Evolutionary conservation across 495 filamentous ascomycete genomes (phyloP).

Genomic region (Margaritispora aquatica): DNA sequence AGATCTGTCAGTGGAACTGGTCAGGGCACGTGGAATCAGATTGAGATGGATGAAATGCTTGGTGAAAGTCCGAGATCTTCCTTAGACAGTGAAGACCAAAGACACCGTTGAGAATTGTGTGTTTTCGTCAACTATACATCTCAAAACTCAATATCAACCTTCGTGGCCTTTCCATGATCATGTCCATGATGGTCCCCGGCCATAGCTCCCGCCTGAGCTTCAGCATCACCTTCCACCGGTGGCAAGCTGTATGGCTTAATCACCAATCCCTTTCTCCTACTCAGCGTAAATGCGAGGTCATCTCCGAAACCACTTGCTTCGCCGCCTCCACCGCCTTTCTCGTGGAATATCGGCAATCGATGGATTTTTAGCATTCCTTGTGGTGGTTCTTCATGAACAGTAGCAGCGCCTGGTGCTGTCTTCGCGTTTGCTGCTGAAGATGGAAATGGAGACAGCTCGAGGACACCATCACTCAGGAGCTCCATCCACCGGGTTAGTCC

Average conservation of each 20-base stretch:
- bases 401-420: conserved; percentile 34
- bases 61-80: conserved; percentile 26
- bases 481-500: conserved; percentile 87
- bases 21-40: conserved; percentile 54
- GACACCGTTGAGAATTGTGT: background rate
- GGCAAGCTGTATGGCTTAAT: conserved; percentile 89
- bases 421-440: conserved; percentile 39
- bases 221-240: conserved; percentile 73
- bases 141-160: conserved; percentile 71
- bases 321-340: conserved; percentile 75
- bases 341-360: conserved; percentile 75
- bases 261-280: conserved; percentile 68
- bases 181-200: conserved; percentile 5
- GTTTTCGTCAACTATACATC: too few species aligned
- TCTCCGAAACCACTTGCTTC: conserved; percentile 62
- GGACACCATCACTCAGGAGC: conserved; percentile 73
- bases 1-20: conserved; percentile 47
- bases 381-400: conserved; percentile 58
- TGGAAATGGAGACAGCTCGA: conserved; percentile 80
- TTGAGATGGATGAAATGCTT: conserved; percentile 58
- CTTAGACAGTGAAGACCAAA: background rate
- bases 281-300: conserved; percentile 85
- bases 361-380: conserved; percentile 84
- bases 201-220: conserved; percentile 52
- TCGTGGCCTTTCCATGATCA: conserved; percentile 42